Conservation (phyloP, 306 rosid species). For the Cucumis hystrix region DNA sequence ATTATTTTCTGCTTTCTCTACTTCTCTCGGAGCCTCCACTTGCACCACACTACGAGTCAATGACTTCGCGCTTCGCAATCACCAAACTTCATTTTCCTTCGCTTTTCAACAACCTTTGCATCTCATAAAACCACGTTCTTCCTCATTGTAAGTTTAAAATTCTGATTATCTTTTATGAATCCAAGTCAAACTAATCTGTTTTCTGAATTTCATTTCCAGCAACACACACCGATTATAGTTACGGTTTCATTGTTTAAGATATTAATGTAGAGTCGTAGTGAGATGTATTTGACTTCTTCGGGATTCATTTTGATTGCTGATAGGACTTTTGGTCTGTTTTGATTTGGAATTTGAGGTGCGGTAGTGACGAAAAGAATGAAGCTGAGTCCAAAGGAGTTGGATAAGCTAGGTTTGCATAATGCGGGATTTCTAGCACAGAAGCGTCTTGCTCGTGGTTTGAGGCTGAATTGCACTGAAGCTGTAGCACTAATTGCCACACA, state of each 20-base stretch:
- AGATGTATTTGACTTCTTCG: neutral
- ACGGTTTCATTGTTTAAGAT: neutral
- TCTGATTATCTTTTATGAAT: neutral
- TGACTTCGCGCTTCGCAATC: neutral
- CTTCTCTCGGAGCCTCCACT: neutral
- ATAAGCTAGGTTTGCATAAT: slow-evolving; percentile 50
- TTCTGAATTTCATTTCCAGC: neutral
- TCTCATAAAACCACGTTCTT: neutral
- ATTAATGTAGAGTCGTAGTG: neutral
- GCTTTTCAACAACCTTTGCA: neutral
- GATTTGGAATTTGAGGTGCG: neutral
- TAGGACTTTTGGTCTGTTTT: neutral
- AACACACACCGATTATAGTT: neutral
- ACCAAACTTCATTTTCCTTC: neutral
- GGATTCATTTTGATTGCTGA: neutral
- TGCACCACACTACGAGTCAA: neutral
- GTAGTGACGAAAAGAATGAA: slow-evolving; percentile 32
- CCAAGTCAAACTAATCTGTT: neutral
- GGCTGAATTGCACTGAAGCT: slow-evolving; percentile 65
- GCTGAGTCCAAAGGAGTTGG: slow-evolving; percentile 61
- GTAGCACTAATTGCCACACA: slow-evolving; percentile 78
- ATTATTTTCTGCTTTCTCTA: neutral
- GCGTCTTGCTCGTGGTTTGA: slow-evolving; percentile 92
- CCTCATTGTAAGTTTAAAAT: neutral
- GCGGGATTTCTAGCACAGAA: slow-evolving; percentile 91